These are phyloP conservation scores for Juglanconis oblonga DNA, from an alignment of 2,329 filamentous ascomycete genomes.

Conservation along the genomic window DNA sequence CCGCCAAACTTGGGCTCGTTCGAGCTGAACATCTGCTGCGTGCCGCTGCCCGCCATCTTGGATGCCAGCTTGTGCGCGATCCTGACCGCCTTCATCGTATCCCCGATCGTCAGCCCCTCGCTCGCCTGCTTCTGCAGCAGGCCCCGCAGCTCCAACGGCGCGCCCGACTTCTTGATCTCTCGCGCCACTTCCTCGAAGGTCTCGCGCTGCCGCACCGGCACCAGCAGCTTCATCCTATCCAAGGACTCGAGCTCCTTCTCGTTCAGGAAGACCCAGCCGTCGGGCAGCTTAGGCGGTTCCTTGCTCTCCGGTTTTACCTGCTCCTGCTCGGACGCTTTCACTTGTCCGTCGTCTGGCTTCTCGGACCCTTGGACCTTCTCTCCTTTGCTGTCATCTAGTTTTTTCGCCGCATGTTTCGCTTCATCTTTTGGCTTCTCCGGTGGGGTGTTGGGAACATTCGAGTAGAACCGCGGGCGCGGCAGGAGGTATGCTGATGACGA, in stretches of 20 bases:
- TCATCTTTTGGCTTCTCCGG: slow-evolving; percentile 11
- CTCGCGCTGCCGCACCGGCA: slow-evolving; percentile 61
- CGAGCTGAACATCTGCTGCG: slow-evolving; percentile 22
- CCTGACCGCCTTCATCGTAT: slow-evolving; percentile 58
- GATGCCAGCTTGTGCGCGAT: slow-evolving; percentile 56
- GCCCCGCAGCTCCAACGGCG: slow-evolving; percentile 65
- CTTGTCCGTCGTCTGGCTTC: background rate
- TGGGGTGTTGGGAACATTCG: slow-evolving; percentile 18
- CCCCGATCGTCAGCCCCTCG: slow-evolving; percentile 39
- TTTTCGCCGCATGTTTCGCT: background rate
- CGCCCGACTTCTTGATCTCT: slow-evolving; percentile 64
- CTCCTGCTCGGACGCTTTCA: background rate
- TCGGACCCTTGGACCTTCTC: background rate
- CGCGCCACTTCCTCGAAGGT: slow-evolving; percentile 59
- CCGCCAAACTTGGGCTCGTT: slow-evolving; percentile 24
- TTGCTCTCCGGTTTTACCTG: background rate
- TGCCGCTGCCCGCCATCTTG: slow-evolving; percentile 26
- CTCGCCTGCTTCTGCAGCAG: slow-evolving; percentile 56
- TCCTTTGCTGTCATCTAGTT: background rate
- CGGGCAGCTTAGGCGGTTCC: slow-evolving; percentile 30
- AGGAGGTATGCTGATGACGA: slow-evolving; percentile 18
- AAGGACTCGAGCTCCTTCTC: slow-evolving; percentile 51
- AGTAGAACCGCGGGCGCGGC: slow-evolving; percentile 24
- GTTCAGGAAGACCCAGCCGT: slow-evolving; percentile 45
- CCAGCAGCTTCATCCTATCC: slow-evolving; percentile 56